phyloP scores from a whole-genome alignment of 1,284 basidiomycete species.

The Vanrija sp. region DNA sequence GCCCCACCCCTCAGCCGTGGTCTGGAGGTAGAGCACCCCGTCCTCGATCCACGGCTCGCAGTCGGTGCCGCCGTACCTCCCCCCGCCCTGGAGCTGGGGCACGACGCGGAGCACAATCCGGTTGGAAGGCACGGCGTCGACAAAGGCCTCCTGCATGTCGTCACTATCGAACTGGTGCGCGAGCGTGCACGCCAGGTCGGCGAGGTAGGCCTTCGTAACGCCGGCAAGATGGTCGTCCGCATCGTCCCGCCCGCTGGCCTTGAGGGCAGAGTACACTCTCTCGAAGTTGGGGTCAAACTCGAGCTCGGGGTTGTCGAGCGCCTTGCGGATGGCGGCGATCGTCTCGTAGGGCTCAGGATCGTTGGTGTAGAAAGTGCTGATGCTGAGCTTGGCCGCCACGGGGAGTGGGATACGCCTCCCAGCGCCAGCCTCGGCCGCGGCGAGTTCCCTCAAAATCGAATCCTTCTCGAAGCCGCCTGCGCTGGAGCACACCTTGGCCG shows the following conservation, averaged over 20 bases:
- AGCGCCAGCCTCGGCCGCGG: background rate
- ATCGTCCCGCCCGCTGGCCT: background rate
- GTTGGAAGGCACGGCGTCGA: conserved; percentile 1
- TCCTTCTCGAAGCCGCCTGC: background rate
- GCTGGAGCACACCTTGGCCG: background rate
- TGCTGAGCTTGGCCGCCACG: background rate
- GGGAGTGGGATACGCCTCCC: too few species aligned
- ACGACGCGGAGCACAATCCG: background rate
- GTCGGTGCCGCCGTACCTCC: background rate
- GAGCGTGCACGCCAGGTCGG: too few species aligned
- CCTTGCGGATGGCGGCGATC: background rate
- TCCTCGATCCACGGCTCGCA: conserved; percentile 1
- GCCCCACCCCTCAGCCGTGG: background rate
- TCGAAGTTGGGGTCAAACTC: conserved; percentile 3
- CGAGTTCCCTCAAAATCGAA: background rate
- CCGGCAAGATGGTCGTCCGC: too few species aligned
- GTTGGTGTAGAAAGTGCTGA: background rate
- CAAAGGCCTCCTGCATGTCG: conserved; percentile 10
- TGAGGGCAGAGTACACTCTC: background rate
- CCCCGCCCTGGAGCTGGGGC: background rate
- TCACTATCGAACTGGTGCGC: conserved; percentile 1
- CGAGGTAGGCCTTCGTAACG: background rate
- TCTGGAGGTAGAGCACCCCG: conserved; percentile 2
- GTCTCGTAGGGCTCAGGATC: background rate
- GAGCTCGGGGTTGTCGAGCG: background rate